Conservation (phyloP, 768 basidiomycete species). For the Boletus reticulatus region DNA sequence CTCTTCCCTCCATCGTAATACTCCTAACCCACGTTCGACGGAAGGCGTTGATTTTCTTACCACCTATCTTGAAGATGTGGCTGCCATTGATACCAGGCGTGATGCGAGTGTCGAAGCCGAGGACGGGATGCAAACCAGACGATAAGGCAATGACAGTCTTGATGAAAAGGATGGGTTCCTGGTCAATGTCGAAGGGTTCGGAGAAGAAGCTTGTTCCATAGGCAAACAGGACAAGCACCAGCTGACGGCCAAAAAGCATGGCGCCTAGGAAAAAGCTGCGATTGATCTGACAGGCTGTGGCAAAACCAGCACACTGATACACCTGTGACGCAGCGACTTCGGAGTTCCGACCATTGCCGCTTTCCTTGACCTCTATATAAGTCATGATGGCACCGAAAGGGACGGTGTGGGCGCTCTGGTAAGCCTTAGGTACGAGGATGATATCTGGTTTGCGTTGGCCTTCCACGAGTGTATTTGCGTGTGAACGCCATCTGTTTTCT, state of each 20-base stretch:
- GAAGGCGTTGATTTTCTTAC: neutral
- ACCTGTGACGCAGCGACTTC: neutral
- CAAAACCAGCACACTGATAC: neutral
- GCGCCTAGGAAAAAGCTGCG: neutral
- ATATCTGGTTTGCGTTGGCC: neutral
- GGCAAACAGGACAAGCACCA: neutral
- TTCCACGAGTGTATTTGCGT: neutral
- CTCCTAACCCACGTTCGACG: neutral
- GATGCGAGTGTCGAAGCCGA: neutral
- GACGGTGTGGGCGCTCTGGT: neutral
- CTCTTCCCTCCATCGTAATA: neutral
- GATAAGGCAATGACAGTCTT: neutral
- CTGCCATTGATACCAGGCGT: neutral
- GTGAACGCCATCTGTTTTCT: neutral
- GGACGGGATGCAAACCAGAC: neutral
- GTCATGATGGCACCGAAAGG: neutral
- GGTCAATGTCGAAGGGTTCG: neutral
- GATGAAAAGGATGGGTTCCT: neutral
- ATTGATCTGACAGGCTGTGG: neutral
- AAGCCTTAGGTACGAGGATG: neutral
- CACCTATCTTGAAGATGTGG: too few species aligned
- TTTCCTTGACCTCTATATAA: neutral
- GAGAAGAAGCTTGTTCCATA: neutral
- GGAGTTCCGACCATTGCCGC: neutral
- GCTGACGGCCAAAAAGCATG: neutral